These are phyloP conservation scores for Alternaria burnsii DNA, from an alignment of 2,329 filamentous ascomycete species.

Conservation along the genomic window DNA sequence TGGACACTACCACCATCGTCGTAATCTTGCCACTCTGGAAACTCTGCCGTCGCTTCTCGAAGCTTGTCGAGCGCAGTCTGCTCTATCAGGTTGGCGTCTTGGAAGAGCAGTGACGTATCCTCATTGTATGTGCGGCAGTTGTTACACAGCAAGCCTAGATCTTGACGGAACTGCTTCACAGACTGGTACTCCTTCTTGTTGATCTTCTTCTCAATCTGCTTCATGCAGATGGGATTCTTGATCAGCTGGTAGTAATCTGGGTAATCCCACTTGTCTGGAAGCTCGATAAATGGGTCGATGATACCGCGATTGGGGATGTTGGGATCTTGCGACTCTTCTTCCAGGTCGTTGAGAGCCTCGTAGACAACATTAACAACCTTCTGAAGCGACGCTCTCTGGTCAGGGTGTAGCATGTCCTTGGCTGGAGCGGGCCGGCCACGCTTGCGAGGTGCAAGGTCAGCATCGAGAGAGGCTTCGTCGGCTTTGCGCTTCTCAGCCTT, in stretches of 20 bases:
- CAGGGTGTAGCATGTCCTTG: conserved; percentile 73
- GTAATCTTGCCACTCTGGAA: conserved; percentile 66
- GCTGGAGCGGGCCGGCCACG: conserved; percentile 70
- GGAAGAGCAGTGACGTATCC: conserved; percentile 88
- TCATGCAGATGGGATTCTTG: conserved; percentile 92
- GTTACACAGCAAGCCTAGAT: conserved; percentile 83
- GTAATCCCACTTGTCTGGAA: conserved; percentile 88
- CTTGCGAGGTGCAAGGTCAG: conserved; percentile 71
- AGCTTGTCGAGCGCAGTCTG: conserved; percentile 62
- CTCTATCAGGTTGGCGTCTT: conserved; percentile 92
- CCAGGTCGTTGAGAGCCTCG: conserved; percentile 82
- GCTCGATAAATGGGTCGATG: conserved; percentile 91
- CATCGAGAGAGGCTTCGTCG: conserved; percentile 69
- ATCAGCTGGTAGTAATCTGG: conserved; percentile 97
- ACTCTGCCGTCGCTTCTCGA: conserved; percentile 61
- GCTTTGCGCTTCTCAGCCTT: conserved; percentile 86
- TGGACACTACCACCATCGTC: conserved; percentile 61
- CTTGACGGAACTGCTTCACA: conserved; percentile 79
- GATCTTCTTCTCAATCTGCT: conserved; percentile 92
- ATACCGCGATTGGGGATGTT: conserved; percentile 75
- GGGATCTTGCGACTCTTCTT: conserved; percentile 73
- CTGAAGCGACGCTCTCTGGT: conserved; percentile 80
- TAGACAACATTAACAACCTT: conserved; percentile 79
- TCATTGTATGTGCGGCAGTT: conserved; percentile 98
- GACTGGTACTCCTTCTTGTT: conserved; percentile 93